Evolutionary conservation across 2,329 filamentous ascomycete genomes (phyloP).

Genomic region (Thielaviopsis populi): DNA sequence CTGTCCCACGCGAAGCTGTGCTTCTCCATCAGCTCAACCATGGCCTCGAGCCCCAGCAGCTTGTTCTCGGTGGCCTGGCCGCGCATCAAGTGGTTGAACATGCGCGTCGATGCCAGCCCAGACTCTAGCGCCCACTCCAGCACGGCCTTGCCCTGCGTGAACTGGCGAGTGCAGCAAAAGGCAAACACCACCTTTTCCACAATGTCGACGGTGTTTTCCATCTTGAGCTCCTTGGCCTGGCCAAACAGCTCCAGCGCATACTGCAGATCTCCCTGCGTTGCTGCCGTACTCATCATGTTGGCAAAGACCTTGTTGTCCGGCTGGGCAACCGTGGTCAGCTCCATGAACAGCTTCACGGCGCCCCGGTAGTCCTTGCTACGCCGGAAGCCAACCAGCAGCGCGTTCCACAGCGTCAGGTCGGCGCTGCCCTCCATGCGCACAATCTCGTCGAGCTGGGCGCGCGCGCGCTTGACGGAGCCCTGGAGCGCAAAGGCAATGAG

Average conservation of each 20-base stretch:
- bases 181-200: constrained; percentile 12
- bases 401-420: constrained; percentile 55
- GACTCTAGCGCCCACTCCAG: constrained; percentile 36
- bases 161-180: constrained; percentile 35
- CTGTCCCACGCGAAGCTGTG: constrained; percentile 33
- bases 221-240: constrained; percentile 38
- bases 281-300: constrained; percentile 58
- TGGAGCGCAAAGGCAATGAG: constrained; percentile 10
- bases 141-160: constrained; percentile 27
- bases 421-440: constrained; percentile 26
- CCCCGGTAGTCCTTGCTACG: constrained; percentile 51
- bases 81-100: constrained; percentile 67
- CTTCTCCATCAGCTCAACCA: constrained; percentile 36
- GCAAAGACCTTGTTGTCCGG: constrained; percentile 54
- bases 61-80: constrained; percentile 50
- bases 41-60: constrained; percentile 32
- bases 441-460: constrained; percentile 13
- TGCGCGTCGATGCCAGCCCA: constrained; percentile 38
- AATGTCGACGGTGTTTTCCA: constrained; percentile 35
- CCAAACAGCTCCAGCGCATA: constrained; percentile 50
- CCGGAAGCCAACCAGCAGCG: constrained; percentile 55
- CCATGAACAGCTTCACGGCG: constrained; percentile 48
- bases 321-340: constrained; percentile 34
- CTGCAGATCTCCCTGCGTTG: constrained; percentile 56
- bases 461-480: constrained; percentile 12